These are phyloP conservation scores for Phytophthora litchii DNA, from an alignment of 352 stramenopile genomes.

Conservation along the genomic window DNA sequence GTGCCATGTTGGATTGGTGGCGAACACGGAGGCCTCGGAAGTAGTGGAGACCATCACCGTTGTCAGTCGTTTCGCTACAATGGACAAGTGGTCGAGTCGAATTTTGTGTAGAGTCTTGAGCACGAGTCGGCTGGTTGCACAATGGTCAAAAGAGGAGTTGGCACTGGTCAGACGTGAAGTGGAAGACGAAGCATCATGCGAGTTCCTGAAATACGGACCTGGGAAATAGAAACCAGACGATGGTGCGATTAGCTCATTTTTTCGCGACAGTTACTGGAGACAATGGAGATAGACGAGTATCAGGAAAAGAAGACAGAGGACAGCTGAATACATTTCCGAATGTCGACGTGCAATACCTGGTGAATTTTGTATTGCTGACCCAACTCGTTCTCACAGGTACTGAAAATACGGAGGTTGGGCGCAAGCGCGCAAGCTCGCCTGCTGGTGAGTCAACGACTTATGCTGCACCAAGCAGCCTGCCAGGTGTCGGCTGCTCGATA, in stretches of 20 bases:
- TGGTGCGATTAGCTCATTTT: slow-evolving; percentile 23
- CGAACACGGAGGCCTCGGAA: slow-evolving; percentile 11
- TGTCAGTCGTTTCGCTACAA: slow-evolving; percentile 1
- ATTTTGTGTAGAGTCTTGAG: slow-evolving; percentile 18
- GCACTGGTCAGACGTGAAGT: slow-evolving; percentile 1
- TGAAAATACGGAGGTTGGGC: neutral
- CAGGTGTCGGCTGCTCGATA: slow-evolving; percentile 1
- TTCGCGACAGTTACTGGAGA: neutral
- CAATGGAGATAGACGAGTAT: slow-evolving; percentile 1
- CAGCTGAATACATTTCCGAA: neutral
- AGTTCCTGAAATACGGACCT: slow-evolving; percentile 10
- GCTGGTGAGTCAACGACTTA: slow-evolving; percentile 18
- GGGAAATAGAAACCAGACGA: slow-evolving; percentile 19
- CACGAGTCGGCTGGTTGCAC: slow-evolving; percentile 21
- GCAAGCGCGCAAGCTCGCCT: slow-evolving; percentile 1
- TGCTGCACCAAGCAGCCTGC: slow-evolving; percentile 5
- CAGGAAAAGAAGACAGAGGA: neutral
- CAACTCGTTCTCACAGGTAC: neutral
- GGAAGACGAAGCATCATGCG: neutral
- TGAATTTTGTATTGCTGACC: neutral
- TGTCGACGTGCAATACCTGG: neutral
- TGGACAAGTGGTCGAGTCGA: neutral
- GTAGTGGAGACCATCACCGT: slow-evolving; percentile 12
- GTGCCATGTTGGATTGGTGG: slow-evolving; percentile 32
- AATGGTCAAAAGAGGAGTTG: slow-evolving; percentile 22